These are phyloP conservation scores for Withania somnifera DNA, from an alignment of 305 asterid genomes.

Conservation along the genomic window DNA sequence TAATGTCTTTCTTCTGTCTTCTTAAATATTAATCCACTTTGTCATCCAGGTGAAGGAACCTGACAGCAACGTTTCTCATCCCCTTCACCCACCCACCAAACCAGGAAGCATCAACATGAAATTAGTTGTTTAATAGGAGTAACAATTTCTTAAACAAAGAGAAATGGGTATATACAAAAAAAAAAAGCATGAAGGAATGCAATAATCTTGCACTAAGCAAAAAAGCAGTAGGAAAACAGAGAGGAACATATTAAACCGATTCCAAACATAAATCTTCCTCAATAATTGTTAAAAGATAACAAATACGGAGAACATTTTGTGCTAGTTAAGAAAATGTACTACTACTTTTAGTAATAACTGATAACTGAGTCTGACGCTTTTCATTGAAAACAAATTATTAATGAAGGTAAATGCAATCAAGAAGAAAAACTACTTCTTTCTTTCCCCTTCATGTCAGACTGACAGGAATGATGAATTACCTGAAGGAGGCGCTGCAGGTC, in stretches of 20 bases:
- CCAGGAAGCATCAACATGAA: neutral
- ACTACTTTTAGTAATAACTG: neutral
- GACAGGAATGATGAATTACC: constrained; percentile 29
- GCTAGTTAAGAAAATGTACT: neutral
- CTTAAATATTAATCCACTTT: neutral
- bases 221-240: neutral
- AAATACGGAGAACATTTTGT: neutral
- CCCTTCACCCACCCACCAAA: neutral
- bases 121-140: neutral
- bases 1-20: neutral
- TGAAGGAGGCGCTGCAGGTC: constrained; percentile 91
- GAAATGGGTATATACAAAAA: neutral
- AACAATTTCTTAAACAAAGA: neutral
- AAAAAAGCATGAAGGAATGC: neutral
- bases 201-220: neutral
- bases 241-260: neutral
- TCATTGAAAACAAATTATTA: neutral
- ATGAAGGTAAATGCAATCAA: neutral
- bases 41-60: neutral
- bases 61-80: neutral
- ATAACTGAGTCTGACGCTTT: neutral
- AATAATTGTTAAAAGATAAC: neutral
- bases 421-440: neutral
- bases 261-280: neutral
- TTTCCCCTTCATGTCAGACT: neutral